Evolutionary conservation across 306 rosid species (phyloP), one percentile per base, ranked within the genome.

Genomic region (Neltuma alba): DNA sequence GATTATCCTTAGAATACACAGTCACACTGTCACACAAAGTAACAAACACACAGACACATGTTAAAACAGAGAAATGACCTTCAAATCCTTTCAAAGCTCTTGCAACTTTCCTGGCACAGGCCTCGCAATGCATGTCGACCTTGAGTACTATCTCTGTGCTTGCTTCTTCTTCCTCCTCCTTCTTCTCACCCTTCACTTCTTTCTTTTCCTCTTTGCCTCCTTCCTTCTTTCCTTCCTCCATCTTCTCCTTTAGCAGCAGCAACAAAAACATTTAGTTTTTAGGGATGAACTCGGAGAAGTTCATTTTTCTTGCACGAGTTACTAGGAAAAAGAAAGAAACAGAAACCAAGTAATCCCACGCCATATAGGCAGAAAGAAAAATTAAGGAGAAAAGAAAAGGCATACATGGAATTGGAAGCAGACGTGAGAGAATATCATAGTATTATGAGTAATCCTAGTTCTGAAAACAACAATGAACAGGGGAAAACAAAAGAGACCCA

Each of bases 41-140:
- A n/a, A n/a, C n/a, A n/a, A n/a, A n/a, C n/a, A n/a, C 9, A 1
- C 21, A 18, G n/a, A 33, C 40, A 57, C 7, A 6, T 27, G 33
- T 6, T n/a, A 20, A 36, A 36, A 66, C 5, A 37, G 28, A 10
- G 75, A 75, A 77, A 76, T 78, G 23, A 93, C 99, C 99, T 89
- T 93, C 88, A 82, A 93, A 93, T 73, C 98, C 97, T 84, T 88
- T 96, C 72, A 96, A 84, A 50, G 99, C 91, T 85, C 89, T 83
- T 14, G 98, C 96, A 52, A 89, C 92, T 90, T 96, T 96, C 82
- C 96, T 86, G 44, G 97, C 96, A 76, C 98, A 93, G 16, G 98
- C 99, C 87, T 91, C 90, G 83, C 99, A 96, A 80, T 96, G 99
- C 98, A 96, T 96, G 84, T 93, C 96, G 30, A 96, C 97, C 74